These are phyloP conservation scores for Exophiala dermatitidis DNA, from an alignment of 2,329 filamentous ascomycete genomes.

Conservation along the genomic window DNA sequence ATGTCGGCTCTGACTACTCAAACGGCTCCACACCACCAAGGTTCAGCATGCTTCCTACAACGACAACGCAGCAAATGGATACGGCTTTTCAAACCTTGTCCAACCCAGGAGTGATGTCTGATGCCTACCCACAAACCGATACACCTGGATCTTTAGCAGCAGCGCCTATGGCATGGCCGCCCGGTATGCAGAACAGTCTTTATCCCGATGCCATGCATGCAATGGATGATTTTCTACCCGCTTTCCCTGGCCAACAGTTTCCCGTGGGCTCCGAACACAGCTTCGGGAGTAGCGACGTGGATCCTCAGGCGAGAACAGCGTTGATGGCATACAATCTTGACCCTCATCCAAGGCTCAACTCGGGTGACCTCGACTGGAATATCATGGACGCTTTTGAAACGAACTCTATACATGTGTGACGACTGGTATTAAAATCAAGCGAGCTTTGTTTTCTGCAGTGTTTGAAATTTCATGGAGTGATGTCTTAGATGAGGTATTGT, in stretches of 20 bases:
- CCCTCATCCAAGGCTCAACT: slow-evolving; percentile 25
- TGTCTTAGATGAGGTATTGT: no score
- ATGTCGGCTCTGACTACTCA: slow-evolving; percentile 12
- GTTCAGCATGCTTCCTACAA: slow-evolving; percentile 17
- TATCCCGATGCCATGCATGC: slow-evolving; percentile 13
- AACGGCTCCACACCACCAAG: slow-evolving; percentile 17
- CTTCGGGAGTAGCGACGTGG: slow-evolving; percentile 23
- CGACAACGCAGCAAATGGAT: slow-evolving; percentile 17
- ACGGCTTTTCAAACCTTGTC: slow-evolving; percentile 24
- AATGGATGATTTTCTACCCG: slow-evolving; percentile 25
- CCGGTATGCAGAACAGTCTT: slow-evolving; percentile 13
- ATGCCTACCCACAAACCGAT: slow-evolving; percentile 16
- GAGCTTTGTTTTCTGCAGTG: no score
- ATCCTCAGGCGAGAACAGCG: slow-evolving; percentile 23
- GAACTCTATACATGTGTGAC: slow-evolving; percentile 14
- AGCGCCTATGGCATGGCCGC: slow-evolving; percentile 11
- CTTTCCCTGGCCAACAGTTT: slow-evolving; percentile 28
- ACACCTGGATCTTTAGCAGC: slow-evolving; percentile 12
- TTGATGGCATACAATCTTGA: slow-evolving; percentile 27
- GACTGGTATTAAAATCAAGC: no score
- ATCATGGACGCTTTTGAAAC: slow-evolving; percentile 20
- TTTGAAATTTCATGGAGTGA: no score
- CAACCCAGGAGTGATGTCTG: slow-evolving; percentile 13
- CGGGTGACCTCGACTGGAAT: slow-evolving; percentile 24
- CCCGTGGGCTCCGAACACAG: slow-evolving; percentile 26